Evolutionary conservation across 2,329 filamentous ascomycete genomes (phyloP).

Genomic region (Thermochaetoides dissita): DNA sequence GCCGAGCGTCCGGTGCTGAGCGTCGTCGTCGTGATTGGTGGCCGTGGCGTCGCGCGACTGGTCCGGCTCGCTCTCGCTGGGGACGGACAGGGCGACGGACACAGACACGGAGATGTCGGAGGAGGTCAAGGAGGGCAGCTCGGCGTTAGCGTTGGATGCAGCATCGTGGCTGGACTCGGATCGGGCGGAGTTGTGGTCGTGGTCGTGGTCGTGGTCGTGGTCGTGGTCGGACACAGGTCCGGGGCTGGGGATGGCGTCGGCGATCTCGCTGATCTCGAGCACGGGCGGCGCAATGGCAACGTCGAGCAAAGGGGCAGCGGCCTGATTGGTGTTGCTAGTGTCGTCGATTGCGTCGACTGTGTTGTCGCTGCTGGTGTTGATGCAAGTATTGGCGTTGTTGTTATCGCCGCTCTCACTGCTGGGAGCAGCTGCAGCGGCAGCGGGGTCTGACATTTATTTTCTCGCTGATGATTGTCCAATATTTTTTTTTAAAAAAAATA

Average conservation of each 20-base stretch:
- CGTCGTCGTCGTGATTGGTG: too few relatives aligned
- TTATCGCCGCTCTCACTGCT: constrained; percentile 12
- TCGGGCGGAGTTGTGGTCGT: too few relatives aligned
- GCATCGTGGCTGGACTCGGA: constrained; percentile 2
- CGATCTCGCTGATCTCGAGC: too few relatives aligned
- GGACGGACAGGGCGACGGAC: too few relatives aligned
- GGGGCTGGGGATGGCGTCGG: too few relatives aligned
- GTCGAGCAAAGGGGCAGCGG: neutral
- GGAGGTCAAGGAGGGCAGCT: neutral
- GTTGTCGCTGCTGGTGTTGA: constrained; percentile 4
- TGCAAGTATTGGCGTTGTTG: constrained; percentile 1
- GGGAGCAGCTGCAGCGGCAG: constrained; percentile 12
- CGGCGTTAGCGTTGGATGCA: constrained; percentile 1
- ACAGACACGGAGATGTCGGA: too few relatives aligned
- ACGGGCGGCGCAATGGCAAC: neutral
- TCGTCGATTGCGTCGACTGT: neutral
- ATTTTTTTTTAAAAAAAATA: too few relatives aligned
- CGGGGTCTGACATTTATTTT: constrained; percentile 15
- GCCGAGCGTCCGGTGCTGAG: too few relatives aligned
- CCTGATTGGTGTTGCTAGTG: constrained; percentile 5
- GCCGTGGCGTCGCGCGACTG: too few relatives aligned
- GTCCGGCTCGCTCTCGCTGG: too few relatives aligned
- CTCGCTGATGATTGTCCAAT: neutral
- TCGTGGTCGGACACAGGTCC: too few relatives aligned
- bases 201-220: too few relatives aligned